Conservation (phyloP, 1,284 basidiomycete species). For the Fomitopsis betulina region DNA sequence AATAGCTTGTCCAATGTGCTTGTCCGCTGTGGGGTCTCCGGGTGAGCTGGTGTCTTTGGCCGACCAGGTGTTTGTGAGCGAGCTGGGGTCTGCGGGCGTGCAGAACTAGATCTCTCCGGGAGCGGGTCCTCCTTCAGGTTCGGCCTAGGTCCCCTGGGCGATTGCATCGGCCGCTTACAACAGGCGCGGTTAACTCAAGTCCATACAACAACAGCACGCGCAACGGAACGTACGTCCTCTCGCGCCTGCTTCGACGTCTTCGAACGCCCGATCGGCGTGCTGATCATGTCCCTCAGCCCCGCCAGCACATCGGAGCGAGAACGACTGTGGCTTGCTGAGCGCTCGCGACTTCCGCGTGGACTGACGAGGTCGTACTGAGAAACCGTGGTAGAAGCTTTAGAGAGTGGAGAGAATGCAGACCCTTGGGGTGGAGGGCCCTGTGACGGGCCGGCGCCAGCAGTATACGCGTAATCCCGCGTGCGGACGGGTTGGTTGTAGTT, state of each 20-base stretch:
- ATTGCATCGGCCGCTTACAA: constrained; percentile 12
- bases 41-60: constrained; percentile 4
- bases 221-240: constrained; percentile 18
- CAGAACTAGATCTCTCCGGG: background rate
- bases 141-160: constrained; percentile 22
- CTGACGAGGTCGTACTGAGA: constrained; percentile 25
- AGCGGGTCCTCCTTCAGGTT: background rate
- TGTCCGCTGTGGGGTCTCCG: background rate
- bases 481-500: constrained; percentile 10
- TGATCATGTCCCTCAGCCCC: constrained; percentile 5
- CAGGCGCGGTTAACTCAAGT: background rate
- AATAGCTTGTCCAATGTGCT: constrained; percentile 16
- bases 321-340: background rate
- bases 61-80: background rate
- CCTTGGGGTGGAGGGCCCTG: constrained; percentile 3
- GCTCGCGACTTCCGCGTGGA: constrained; percentile 10
- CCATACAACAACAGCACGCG: constrained; percentile 2
- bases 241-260: constrained; percentile 3
- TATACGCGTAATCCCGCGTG: constrained; percentile 20
- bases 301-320: background rate
- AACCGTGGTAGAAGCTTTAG: constrained; percentile 24
- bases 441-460: constrained; percentile 5
- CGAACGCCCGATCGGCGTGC: constrained; percentile 1
- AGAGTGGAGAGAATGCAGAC: constrained; percentile 21
- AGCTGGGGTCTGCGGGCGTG: background rate